Evolutionary conservation across 2,329 filamentous ascomycete genomes (phyloP).

Genomic region (Penicillium sp.): DNA sequence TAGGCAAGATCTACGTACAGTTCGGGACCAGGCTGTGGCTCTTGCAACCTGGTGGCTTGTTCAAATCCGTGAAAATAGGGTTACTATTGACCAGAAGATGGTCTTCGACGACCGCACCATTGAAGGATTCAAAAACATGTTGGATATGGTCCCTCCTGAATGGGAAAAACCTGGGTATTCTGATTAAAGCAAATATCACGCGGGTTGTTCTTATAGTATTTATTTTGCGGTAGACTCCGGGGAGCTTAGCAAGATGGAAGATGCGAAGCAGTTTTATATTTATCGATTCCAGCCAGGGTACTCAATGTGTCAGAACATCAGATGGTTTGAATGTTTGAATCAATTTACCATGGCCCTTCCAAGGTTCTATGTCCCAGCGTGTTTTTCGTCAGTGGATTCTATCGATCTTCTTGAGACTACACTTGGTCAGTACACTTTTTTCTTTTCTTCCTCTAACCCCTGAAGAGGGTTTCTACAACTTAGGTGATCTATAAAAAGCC

Average conservation of each 20-base stretch:
- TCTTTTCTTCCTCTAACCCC: too few relatives aligned
- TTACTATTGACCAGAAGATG: not conserved
- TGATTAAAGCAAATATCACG: not conserved
- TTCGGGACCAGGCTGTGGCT: not conserved
- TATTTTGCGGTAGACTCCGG: rapidly evolving
- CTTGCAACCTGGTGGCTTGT: not conserved
- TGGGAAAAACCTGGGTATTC: not conserved
- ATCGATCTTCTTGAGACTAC: too few relatives aligned
- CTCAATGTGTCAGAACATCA: not conserved
- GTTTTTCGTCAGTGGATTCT: too few relatives aligned
- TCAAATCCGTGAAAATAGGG: not conserved
- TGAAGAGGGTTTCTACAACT: too few relatives aligned
- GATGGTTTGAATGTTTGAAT: not conserved
- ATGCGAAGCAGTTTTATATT: not conserved
- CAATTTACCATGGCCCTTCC: too few relatives aligned
- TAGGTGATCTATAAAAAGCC: not conserved
- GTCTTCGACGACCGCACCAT: not conserved
- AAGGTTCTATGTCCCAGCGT: too few relatives aligned
- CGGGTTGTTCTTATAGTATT: not conserved
- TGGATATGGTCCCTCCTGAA: not conserved
- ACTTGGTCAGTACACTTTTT: too few relatives aligned
- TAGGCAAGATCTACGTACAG: not conserved
- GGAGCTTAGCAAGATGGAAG: not conserved
- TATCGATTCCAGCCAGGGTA: not conserved
- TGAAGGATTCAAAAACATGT: not conserved